Evolutionary conservation across 257 asterid species (phyloP), one percentile per base, ranked within the genome.

Genomic region (Cruciata laevipes): DNA sequence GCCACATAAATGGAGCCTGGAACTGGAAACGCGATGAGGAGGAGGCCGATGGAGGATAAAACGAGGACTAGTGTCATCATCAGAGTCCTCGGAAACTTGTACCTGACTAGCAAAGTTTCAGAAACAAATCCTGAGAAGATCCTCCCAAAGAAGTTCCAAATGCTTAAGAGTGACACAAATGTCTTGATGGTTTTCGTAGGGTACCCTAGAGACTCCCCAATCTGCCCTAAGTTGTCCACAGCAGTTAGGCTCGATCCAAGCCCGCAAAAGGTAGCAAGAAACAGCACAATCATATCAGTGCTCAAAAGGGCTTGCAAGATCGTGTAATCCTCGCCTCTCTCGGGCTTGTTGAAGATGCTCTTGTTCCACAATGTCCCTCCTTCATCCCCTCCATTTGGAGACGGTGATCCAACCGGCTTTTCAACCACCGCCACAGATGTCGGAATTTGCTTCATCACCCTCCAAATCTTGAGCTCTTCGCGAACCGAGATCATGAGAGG

Each of bases 401-500:
- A 25, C 27, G 30, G 18, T 10, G 31, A 16, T 33, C 16, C 24
- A 23, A 23, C 25, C 27, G 69, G 21, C 7, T 24, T 13, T 23
- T 18, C 60, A 17, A 12, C 51, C 4, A 13, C 51, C 51, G 9
- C 42, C 42, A 37, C 42, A 37, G 42, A 37, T 7, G 42, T 53
- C 2, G 24, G 60, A 53, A 18, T 21, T 0, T 53, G n/a, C 9
- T 69, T 73, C 33, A 18, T 78, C 14, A 44, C 63, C 8, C 53
- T 69, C 87, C 89, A 82, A 4, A 77, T 20, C 25, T 59, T 8
- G 0, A 73, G 67, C 32, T 90, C 97, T 68, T 90, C 87, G 62
- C 85, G 71, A 59, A 86, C 67, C 71, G 86, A 78, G 7, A 90
- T 84, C 12, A 79, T 38, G 38, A 90, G 68, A 69, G 97, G 97